Conservation (phyloP, 768 basidiomycete genomes). For the Cubamyces lactineus region DNA sequence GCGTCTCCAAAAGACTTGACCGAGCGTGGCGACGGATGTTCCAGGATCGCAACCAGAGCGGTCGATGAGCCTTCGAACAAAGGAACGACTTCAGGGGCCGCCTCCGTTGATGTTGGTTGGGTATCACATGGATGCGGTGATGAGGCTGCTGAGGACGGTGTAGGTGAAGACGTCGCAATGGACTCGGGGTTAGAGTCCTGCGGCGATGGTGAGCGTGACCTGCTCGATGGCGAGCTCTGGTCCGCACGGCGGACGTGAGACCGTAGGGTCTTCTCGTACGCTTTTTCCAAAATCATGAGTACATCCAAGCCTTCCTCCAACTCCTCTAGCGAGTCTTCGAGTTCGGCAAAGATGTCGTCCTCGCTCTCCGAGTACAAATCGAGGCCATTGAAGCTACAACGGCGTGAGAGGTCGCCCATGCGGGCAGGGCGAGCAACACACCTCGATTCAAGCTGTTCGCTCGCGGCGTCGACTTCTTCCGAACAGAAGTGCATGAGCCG, state of each 20-base stretch:
- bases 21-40: conserved; percentile 39
- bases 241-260: conserved; percentile 49
- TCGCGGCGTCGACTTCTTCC: conserved; percentile 49
- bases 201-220: conserved; percentile 18
- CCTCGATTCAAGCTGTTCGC: conserved; percentile 9
- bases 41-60: conserved; percentile 65
- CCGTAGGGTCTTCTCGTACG: conserved; percentile 66
- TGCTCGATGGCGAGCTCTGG: conserved; percentile 19
- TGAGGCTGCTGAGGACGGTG: conserved; percentile 3
- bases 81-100: conserved; percentile 33
- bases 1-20: conserved; percentile 9
- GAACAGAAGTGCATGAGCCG: conserved; percentile 88
- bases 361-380: conserved; percentile 33
- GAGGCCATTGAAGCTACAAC: not conserved
- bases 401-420: not conserved
- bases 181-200: not conserved
- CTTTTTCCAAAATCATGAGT: conserved; percentile 67
- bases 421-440: not conserved
- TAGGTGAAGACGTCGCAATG: not conserved
- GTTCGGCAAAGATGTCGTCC: conserved; percentile 45
- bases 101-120: conserved; percentile 26
- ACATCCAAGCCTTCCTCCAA: conserved; percentile 73
- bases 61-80: conserved; percentile 68
- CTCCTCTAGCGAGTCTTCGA: conserved; percentile 56
- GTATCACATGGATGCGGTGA: conserved; percentile 27